A percentile compares a stretch with the other conserved stretches of the same genome.
These are phyloP conservation scores for Fraxinus latifolia DNA, from an alignment of 305 asterid genomes.

Conservation along the genomic window DNA sequence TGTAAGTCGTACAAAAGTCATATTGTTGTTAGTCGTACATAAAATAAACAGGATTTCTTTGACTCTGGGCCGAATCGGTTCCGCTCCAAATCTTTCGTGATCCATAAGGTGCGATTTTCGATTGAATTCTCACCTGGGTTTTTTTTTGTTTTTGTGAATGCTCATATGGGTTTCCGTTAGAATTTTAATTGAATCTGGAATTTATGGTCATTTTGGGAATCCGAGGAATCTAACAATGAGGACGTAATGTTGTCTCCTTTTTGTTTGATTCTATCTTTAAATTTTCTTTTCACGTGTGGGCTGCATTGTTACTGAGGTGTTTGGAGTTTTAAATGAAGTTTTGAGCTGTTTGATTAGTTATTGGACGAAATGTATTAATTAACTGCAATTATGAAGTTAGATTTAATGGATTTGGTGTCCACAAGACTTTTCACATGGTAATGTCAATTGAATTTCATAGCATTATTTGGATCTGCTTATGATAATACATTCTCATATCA, in stretches of 20 bases:
- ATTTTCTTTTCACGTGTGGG: not conserved
- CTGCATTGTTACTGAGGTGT: not conserved
- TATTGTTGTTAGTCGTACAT: not conserved
- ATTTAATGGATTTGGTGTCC: slow-evolving; percentile 19
- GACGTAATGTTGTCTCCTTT: slow-evolving; percentile 6
- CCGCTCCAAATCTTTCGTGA: slow-evolving; percentile 27
- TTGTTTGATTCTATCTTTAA: not conserved
- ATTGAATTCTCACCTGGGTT: not conserved
- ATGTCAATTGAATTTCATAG: not conserved
- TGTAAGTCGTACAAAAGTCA: not conserved
- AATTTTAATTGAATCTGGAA: slow-evolving; percentile 19
- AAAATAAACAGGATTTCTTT: slow-evolving; percentile 21
- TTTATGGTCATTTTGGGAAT: not conserved
- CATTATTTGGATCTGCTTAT: not conserved
- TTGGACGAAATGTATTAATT: not conserved
- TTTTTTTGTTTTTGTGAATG: not conserved
- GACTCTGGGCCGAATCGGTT: slow-evolving; percentile 17
- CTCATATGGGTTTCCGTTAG: slow-evolving; percentile 13
- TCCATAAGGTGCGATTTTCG: slow-evolving; percentile 21
- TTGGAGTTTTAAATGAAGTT: not conserved
- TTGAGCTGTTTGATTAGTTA: not conserved
- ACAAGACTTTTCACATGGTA: not conserved
- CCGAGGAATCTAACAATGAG: slow-evolving; percentile 20
- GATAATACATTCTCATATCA: not conserved
- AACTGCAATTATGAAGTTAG: not conserved